Evolutionary conservation across 75 land plant species (phyloP).

Genomic region (Gnetum montanum): DNA sequence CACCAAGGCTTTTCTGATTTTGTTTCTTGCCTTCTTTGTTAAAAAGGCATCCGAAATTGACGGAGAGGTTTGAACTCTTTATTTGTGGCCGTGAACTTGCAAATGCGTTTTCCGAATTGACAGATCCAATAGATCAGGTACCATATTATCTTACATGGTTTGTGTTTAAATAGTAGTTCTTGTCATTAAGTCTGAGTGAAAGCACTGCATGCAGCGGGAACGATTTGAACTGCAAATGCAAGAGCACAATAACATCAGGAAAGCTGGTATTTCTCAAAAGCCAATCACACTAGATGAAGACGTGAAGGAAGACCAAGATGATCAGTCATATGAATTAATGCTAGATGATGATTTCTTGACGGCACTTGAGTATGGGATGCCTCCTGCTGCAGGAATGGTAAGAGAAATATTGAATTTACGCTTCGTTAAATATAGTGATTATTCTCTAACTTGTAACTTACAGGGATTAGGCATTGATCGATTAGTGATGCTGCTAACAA

Average conservation of each 20-base stretch:
- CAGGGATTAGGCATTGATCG: constrained; percentile 92
- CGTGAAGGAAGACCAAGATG: constrained; percentile 25
- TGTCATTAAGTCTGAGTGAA: not conserved
- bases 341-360: constrained; percentile 85
- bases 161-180: not conserved
- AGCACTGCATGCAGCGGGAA: constrained; percentile 35
- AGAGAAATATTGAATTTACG: constrained; percentile 12
- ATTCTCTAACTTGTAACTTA: not conserved
- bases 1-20: no score
- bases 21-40: constrained; percentile 4
- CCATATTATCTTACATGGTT: not conserved
- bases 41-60: constrained; percentile 50
- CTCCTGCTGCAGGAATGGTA: constrained; percentile 96
- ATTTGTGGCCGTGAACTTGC: constrained; percentile 91
- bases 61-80: constrained; percentile 92
- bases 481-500: constrained; percentile 86
- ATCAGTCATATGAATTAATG: constrained; percentile 61
- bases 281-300: constrained; percentile 8
- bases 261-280: constrained; percentile 15
- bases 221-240: constrained; percentile 73
- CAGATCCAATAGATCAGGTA: constrained; percentile 94
- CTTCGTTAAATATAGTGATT: not conserved
- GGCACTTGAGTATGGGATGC: constrained; percentile 93
- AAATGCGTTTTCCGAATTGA: constrained; percentile 91
- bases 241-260: constrained; percentile 56